A percentile compares a stretch with the other conserved stretches of the same genome.
phyloP scores from a whole-genome alignment of 352 stramenopile species.

The Phytopythium ostracodes region DNA sequence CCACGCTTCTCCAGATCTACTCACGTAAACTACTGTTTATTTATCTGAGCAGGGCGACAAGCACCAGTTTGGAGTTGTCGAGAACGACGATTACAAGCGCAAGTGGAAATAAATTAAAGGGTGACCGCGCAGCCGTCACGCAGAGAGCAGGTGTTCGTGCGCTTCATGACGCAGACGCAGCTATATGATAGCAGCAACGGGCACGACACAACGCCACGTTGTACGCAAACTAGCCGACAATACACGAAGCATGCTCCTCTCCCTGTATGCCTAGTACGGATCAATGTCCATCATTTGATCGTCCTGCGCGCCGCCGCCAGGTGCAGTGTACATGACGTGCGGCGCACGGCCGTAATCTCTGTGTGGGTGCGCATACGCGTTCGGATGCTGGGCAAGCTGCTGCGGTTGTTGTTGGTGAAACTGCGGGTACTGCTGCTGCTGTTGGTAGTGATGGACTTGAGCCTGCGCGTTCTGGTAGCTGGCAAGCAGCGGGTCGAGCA shows the following conservation, averaged over 20 bases:
- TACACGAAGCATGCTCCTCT: neutral
- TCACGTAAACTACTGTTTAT: neutral
- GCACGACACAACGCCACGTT: neutral
- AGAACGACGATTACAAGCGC: slow-evolving; percentile 78
- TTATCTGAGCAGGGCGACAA: slow-evolving; percentile 32
- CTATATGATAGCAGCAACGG: neutral
- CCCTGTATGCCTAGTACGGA: slow-evolving; percentile 18
- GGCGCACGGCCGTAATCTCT: slow-evolving; percentile 1
- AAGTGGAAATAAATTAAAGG: slow-evolving; percentile 67
- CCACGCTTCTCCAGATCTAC: neutral
- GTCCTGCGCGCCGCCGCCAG: slow-evolving; percentile 17
- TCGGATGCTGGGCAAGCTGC: slow-evolving; percentile 7
- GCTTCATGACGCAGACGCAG: neutral
- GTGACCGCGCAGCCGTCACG: neutral
- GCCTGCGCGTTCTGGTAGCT: slow-evolving; percentile 46
- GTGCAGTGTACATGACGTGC: neutral
- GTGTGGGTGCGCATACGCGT: slow-evolving; percentile 2
- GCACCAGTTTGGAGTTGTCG: slow-evolving; percentile 42
- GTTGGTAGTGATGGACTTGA: slow-evolving; percentile 38
- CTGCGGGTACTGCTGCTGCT: slow-evolving; percentile 31
- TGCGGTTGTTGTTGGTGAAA: slow-evolving; percentile 28
- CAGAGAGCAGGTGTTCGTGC: neutral
- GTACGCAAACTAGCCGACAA: neutral
- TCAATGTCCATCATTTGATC: slow-evolving; percentile 67
- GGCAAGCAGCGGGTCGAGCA: slow-evolving; percentile 55